These are phyloP conservation scores for Peniophora sp. DNA, from an alignment of 1,284 basidiomycete species.

Conservation along the genomic window DNA sequence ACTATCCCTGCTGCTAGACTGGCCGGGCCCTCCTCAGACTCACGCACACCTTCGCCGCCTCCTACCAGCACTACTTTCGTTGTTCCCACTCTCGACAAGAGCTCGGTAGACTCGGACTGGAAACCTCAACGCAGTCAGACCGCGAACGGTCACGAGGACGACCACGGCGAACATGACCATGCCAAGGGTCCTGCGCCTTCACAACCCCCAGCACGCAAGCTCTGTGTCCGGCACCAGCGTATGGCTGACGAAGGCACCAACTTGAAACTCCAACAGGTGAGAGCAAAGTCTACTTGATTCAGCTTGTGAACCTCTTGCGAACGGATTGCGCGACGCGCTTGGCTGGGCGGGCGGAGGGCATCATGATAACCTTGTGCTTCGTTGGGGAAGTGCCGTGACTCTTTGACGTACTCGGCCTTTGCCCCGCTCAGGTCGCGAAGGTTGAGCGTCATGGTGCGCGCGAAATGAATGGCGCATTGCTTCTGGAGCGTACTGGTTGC, in stretches of 20 bases:
- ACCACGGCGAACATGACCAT: constrained; percentile 2
- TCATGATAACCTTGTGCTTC: no score
- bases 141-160: not conserved
- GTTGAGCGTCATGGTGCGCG: no score
- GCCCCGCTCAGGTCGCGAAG: no score
- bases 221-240: constrained; percentile 88
- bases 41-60: constrained; percentile 20
- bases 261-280: constrained; percentile 85
- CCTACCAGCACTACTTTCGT: constrained; percentile 24
- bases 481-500: no score
- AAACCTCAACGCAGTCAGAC: constrained; percentile 1
- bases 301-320: not conserved
- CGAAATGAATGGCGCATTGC: no score
- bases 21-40: constrained; percentile 21
- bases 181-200: constrained; percentile 16
- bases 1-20: constrained; percentile 61
- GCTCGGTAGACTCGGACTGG: constrained; percentile 1
- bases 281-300: constrained; percentile 18
- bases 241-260: constrained; percentile 98
- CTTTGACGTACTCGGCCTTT: no score
- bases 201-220: constrained; percentile 52
- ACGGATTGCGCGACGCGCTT: no score
- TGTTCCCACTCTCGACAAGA: constrained; percentile 18
- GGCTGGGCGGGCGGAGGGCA: no score
- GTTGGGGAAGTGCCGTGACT: no score